Percentiles rank a stretch among this genome's conserved stretches.
Conservation (phyloP, 2,329 filamentous ascomycete species). For the Ilyonectria mors-panacis region DNA sequence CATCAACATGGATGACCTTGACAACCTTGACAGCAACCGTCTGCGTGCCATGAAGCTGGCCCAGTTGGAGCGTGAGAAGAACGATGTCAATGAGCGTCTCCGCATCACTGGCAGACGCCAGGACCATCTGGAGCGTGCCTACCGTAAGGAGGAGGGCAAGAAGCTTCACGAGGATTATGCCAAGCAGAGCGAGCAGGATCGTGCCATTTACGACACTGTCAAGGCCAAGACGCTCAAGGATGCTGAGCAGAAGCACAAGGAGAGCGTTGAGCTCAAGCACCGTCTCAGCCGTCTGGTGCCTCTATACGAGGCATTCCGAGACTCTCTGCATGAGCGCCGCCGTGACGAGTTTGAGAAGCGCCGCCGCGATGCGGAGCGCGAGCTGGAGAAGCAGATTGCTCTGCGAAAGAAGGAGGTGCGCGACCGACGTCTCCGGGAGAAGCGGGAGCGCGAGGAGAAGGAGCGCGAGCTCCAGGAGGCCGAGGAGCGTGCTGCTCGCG, state of each 20-base stretch:
- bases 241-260: conserved; percentile 89
- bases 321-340: conserved; percentile 86
- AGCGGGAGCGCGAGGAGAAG: conserved; percentile 85
- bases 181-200: conserved; percentile 82
- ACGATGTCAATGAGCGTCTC: conserved; percentile 91
- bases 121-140: conserved; percentile 96
- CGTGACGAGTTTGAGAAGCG: conserved; percentile 97
- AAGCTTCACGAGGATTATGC: conserved; percentile 90
- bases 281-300: conserved; percentile 88
- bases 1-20: conserved; percentile 85
- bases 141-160: conserved; percentile 95
- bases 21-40: conserved; percentile 89
- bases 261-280: conserved; percentile 93
- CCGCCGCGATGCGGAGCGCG: conserved; percentile 90
- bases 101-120: conserved; percentile 95
- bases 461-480: conserved; percentile 85
- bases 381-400: conserved; percentile 92
- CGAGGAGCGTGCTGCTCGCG: conserved; percentile 83
- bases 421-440: conserved; percentile 87
- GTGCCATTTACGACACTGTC: conserved; percentile 83
- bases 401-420: conserved; percentile 89
- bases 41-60: conserved; percentile 96
- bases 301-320: conserved; percentile 87
- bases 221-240: conserved; percentile 85
- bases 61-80: conserved; percentile 98